Evolutionary conservation across 1,284 basidiomycete genomes (phyloP).

Genomic region (Anthracocystis walkeri): DNA sequence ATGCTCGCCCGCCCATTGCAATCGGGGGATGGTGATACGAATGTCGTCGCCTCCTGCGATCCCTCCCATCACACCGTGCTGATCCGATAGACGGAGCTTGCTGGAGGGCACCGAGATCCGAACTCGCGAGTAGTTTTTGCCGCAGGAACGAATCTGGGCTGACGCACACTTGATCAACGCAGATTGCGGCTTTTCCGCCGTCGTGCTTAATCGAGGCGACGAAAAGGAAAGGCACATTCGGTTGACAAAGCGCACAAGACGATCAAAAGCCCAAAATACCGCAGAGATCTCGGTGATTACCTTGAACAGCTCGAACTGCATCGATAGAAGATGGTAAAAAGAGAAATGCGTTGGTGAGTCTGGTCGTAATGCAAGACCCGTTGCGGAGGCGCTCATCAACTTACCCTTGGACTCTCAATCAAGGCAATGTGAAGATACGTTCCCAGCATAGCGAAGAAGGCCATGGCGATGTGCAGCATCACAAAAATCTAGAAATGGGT

Average conservation of each 20-base stretch:
- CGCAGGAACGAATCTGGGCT: conserved; percentile 17
- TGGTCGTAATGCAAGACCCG: background rate
- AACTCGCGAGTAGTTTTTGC: conserved; percentile 17
- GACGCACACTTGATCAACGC: conserved; percentile 15
- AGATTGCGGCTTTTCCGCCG: background rate
- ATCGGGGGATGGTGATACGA: conserved; percentile 41
- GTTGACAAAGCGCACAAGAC: conserved; percentile 29
- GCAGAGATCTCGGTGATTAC: conserved; percentile 42
- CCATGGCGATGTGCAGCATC: conserved; percentile 63
- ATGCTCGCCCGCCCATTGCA: conserved; percentile 52
- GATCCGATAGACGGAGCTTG: conserved; percentile 20
- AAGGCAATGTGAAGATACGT: conserved; percentile 65
- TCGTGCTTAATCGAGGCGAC: conserved; percentile 4
- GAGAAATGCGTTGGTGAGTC: background rate
- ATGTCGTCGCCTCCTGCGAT: conserved; percentile 50
- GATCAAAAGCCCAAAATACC: conserved; percentile 48
- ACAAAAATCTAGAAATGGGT: conserved; percentile 54
- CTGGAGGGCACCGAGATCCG: conserved; percentile 39
- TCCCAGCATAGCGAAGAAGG: conserved; percentile 61
- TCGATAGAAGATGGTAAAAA: background rate
- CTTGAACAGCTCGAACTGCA: conserved; percentile 33
- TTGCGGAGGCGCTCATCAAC: background rate
- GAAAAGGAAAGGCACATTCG: conserved; percentile 33
- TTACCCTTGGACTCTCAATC: conserved; percentile 34
- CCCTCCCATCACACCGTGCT: conserved; percentile 6